Evolutionary conservation across 208 protist species (phyloP).

Genomic region (Phytomonas sp.): DNA sequence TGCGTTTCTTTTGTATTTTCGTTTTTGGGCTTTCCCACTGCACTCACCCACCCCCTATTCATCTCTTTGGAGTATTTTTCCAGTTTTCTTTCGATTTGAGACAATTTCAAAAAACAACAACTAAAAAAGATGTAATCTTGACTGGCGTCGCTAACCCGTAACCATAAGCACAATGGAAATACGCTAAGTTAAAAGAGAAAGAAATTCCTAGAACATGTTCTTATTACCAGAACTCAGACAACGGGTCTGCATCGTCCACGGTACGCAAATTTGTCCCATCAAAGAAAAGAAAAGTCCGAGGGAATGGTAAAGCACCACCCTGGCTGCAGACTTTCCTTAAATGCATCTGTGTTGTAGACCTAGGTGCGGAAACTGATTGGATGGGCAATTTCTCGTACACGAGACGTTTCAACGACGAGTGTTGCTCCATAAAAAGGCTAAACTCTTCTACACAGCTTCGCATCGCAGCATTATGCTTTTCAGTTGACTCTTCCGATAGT

Average conservation of each 20-base stretch:
- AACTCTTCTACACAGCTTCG: constrained; percentile 43
- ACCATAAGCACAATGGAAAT: not conserved
- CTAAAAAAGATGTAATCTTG: not conserved
- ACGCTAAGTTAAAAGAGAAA: not conserved
- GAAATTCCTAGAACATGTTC: not conserved
- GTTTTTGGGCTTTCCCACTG: not conserved
- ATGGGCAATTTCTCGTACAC: constrained; percentile 51
- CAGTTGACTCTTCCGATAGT: constrained; percentile 33
- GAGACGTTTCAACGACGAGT: constrained; percentile 50
- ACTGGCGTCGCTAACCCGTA: not conserved
- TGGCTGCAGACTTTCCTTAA: constrained; percentile 44
- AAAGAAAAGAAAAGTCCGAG: constrained; percentile 45
- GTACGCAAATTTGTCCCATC: constrained; percentile 33
- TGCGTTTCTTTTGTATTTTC: not conserved
- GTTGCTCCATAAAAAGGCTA: constrained; percentile 57
- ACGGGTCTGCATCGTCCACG: constrained; percentile 56
- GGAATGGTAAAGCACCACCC: constrained; percentile 48
- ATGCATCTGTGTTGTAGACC: constrained; percentile 63
- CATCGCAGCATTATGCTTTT: constrained; percentile 62
- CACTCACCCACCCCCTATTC: not conserved
- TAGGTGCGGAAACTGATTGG: constrained; percentile 34
- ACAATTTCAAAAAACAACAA: not conserved
- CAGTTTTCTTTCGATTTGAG: not conserved
- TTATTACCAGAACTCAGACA: constrained; percentile 46
- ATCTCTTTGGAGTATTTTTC: no score